Percentiles rank a stretch among this genome's conserved stretches.
phyloP scores from a whole-genome alignment of 495 filamentous ascomycete genomes.

The Aspergillus avenaceus region DNA sequence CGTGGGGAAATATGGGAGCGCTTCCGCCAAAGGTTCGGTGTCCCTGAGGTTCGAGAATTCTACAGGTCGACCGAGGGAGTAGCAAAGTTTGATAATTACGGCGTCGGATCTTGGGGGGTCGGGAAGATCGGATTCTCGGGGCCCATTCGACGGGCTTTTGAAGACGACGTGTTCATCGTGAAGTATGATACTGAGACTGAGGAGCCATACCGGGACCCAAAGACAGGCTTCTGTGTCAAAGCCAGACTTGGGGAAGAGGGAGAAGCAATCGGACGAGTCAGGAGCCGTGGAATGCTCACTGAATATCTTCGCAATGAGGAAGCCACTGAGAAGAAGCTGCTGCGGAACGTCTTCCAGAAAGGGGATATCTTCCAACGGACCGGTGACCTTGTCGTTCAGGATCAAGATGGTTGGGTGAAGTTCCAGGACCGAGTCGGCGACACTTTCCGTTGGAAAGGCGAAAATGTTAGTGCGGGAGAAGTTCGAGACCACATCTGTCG shows the following conservation, averaged over 20 bases:
- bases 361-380: slow-evolving; percentile 84
- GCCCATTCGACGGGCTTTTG: slow-evolving; percentile 49
- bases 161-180: slow-evolving; percentile 56
- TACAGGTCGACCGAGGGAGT: slow-evolving; percentile 84
- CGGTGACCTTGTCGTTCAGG: slow-evolving; percentile 75
- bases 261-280: slow-evolving; percentile 73
- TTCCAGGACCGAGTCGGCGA: slow-evolving; percentile 92
- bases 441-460: slow-evolving; percentile 92
- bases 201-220: slow-evolving; percentile 61
- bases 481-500: slow-evolving; percentile 48
- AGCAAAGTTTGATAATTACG: slow-evolving; percentile 68
- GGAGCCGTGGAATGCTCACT: slow-evolving; percentile 59
- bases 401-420: slow-evolving; percentile 64
- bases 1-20: slow-evolving; percentile 86
- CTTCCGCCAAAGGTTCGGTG: slow-evolving; percentile 81
- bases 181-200: slow-evolving; percentile 71
- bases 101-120: slow-evolving; percentile 64
- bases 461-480: slow-evolving; percentile 84
- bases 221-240: slow-evolving; percentile 65
- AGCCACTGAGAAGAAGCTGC: slow-evolving; percentile 73
- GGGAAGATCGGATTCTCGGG: slow-evolving; percentile 83
- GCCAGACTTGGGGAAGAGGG: slow-evolving; percentile 62
- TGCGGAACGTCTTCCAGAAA: slow-evolving; percentile 71
- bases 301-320: slow-evolving; percentile 77
- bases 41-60: slow-evolving; percentile 80